A percentile compares a stretch with the other conserved stretches of the same genome.
These are phyloP conservation scores for Pestalotiopsis sp. DNA, from an alignment of 2,329 filamentous ascomycete species.

Conservation along the genomic window DNA sequence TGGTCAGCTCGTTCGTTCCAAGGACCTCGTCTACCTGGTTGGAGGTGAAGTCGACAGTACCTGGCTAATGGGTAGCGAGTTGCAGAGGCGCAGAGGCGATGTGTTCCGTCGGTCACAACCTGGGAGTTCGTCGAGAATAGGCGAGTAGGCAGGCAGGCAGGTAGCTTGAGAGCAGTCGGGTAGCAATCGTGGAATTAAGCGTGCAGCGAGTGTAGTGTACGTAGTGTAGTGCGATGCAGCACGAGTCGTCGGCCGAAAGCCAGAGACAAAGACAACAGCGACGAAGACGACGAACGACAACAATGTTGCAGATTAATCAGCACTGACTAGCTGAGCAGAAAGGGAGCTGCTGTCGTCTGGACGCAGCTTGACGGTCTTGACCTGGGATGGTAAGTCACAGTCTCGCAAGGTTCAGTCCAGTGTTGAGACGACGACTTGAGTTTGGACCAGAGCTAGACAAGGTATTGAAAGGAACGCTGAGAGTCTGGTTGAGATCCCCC, in stretches of 20 bases:
- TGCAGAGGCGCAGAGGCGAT: too few relatives aligned
- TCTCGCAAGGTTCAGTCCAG: slow-evolving; percentile 5
- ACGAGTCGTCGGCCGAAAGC: background rate
- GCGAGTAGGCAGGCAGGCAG: too few relatives aligned
- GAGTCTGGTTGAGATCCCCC: too few relatives aligned
- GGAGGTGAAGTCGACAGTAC: too few relatives aligned
- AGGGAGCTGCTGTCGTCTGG: background rate
- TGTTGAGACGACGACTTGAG: slow-evolving; percentile 7
- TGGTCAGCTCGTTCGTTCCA: too few relatives aligned
- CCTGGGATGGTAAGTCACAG: background rate
- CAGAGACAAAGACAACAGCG: background rate
- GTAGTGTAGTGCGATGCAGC: background rate
- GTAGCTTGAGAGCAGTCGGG: background rate
- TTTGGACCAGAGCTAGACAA: slow-evolving; percentile 8
- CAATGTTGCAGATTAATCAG: background rate
- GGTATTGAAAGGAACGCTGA: background rate
- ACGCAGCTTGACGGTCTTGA: background rate
- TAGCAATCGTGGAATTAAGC: background rate
- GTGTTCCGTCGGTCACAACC: too few relatives aligned
- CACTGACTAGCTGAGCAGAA: background rate
- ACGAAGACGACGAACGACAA: background rate
- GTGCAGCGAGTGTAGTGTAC: background rate
- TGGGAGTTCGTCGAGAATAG: too few relatives aligned
- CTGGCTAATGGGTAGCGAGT: too few relatives aligned
- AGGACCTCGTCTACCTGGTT: too few relatives aligned